These are phyloP conservation scores for Tulasnella sp. DNA, from an alignment of 768 basidiomycete species.

Conservation along the genomic window DNA sequence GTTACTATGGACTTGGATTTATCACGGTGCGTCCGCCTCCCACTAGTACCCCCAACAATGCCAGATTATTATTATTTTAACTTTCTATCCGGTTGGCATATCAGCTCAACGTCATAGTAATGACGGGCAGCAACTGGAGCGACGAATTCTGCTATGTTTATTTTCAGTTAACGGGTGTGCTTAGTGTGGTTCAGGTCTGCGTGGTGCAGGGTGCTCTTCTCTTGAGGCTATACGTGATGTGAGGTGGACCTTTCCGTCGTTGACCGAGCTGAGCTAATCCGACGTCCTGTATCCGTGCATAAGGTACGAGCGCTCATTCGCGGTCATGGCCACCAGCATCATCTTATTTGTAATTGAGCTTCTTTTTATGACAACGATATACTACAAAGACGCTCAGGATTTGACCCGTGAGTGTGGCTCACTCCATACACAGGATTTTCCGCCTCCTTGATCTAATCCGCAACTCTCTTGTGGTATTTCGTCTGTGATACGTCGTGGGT, in stretches of 20 bases:
- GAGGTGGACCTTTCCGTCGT: neutral
- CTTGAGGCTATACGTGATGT: neutral
- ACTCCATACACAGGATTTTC: neutral
- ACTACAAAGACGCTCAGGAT: neutral
- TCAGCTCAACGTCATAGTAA: neutral
- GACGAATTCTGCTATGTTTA: neutral
- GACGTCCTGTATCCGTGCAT: no score
- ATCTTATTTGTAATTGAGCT: neutral
- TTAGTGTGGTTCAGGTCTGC: neutral
- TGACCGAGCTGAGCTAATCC: no score
- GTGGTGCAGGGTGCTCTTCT: neutral
- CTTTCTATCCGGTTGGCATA: no score
- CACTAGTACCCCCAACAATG: neutral
- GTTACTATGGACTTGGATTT: slow-evolving; percentile 4
- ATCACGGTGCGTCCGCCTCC: neutral
- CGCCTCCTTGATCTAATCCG: neutral
- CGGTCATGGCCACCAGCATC: neutral
- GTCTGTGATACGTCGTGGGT: no score
- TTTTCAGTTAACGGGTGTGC: neutral
- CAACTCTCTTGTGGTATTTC: no score
- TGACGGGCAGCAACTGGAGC: neutral
- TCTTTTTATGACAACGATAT: neutral
- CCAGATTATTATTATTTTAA: no score
- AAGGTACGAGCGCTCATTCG: neutral
- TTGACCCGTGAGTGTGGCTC: neutral